phyloP scores from a whole-genome alignment of 2,329 filamentous ascomycete species.

The Capronia coronata region DNA sequence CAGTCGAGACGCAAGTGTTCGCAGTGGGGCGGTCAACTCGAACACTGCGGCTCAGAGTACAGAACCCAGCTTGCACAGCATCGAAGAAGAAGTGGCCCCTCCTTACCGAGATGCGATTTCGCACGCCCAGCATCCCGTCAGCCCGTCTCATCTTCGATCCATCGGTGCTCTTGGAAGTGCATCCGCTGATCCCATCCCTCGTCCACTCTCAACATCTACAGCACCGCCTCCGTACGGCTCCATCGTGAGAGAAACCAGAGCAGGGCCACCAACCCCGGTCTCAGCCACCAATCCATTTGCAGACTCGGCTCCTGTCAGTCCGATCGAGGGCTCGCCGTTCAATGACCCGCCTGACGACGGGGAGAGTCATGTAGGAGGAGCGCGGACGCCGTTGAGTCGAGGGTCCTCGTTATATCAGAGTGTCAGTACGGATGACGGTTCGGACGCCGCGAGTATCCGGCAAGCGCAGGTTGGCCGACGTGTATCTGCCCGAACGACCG shows the following conservation, averaged over 20 bases:
- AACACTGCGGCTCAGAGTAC: conserved; percentile 14
- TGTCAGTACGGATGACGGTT: conserved; percentile 18
- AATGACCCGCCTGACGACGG: conserved; percentile 23
- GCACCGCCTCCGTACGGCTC: conserved; percentile 26
- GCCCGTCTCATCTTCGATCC: conserved; percentile 9
- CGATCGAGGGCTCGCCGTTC: conserved; percentile 26
- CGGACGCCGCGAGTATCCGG: conserved; percentile 25
- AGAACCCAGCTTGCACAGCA: conserved; percentile 25
- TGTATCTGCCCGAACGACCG: conserved; percentile 19
- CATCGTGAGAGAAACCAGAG: conserved; percentile 5
- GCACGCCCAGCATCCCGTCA: conserved; percentile 10
- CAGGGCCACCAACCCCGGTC: conserved; percentile 5
- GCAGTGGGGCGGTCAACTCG: conserved; percentile 15
- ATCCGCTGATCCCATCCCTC: conserved; percentile 22
- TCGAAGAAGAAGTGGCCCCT: conserved; percentile 28
- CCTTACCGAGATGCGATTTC: conserved; percentile 27
- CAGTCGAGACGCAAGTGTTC: conserved; percentile 25
- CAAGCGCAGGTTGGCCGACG: conserved; percentile 25
- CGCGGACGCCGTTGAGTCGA: conserved; percentile 17
- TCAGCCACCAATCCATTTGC: conserved; percentile 24
- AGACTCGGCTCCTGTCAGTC: conserved; percentile 24
- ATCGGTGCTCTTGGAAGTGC: conserved; percentile 2
- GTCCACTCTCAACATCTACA: conserved; percentile 24
- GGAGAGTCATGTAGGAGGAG: neutral
- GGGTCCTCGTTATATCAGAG: conserved; percentile 23